Conservation (phyloP, 2,329 filamentous ascomycete species). For the Colletotrichum magnum region DNA sequence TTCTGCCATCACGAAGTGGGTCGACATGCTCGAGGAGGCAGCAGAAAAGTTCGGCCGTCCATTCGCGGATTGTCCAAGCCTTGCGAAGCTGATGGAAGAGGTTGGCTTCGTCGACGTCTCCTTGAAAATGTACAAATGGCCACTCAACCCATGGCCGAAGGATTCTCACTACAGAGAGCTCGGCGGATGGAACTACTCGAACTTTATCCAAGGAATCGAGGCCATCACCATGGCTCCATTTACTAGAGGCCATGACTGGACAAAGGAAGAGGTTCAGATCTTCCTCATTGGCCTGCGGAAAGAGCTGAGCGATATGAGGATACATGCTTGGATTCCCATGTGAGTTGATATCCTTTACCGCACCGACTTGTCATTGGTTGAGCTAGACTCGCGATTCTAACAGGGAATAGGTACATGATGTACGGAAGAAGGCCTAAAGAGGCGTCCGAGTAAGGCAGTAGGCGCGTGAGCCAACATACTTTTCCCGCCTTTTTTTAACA, state of each 20-base stretch:
- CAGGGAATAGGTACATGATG: no score
- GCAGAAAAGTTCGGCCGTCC: neutral
- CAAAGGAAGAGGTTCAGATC: constrained; percentile 42
- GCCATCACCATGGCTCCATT: constrained; percentile 48
- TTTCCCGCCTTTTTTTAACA: no score
- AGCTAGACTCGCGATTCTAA: no score
- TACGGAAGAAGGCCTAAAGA: no score
- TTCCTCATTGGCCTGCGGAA: constrained; percentile 41
- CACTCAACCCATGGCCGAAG: constrained; percentile 65
- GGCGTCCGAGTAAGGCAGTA: no score
- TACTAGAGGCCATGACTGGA: constrained; percentile 46
- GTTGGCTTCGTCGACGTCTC: constrained; percentile 68
- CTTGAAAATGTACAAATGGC: constrained; percentile 64
- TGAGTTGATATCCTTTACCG: no score
- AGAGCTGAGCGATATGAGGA: no score
- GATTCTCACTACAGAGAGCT: constrained; percentile 65
- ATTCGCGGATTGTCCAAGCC: constrained; percentile 54
- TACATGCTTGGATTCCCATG: no score
- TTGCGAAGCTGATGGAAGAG: constrained; percentile 58
- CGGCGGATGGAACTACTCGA: constrained; percentile 44
- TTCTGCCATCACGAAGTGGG: neutral
- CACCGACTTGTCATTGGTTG: no score
- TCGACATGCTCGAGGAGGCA: neutral
- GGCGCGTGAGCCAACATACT: no score
- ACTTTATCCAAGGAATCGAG: constrained; percentile 44